A percentile compares a stretch with the other conserved stretches of the same genome.
Evolutionary conservation across 2,329 filamentous ascomycete genomes (phyloP).

Genomic region (Gremmenia infestans): DNA sequence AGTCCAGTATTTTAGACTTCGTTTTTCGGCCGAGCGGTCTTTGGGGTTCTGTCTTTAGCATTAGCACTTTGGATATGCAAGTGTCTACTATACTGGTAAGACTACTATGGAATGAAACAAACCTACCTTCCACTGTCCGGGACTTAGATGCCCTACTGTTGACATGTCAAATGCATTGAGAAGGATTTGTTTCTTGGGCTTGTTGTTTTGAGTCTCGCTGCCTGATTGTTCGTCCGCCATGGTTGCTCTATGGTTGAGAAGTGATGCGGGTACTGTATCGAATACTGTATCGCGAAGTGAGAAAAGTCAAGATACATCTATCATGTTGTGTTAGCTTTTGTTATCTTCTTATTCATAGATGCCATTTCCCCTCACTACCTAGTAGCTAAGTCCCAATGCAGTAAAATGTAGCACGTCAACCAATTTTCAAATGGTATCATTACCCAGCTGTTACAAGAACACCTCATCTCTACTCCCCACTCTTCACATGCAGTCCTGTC

Average conservation of each 20-base stretch:
- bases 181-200: slow-evolving; percentile 48
- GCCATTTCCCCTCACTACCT: too few relatives aligned
- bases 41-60: slow-evolving; percentile 45
- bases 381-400: too few relatives aligned
- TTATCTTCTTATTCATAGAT: too few relatives aligned
- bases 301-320: background rate
- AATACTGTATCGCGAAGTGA: background rate
- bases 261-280: background rate
- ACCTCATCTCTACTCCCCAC: background rate
- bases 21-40: slow-evolving; percentile 57
- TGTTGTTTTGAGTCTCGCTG: background rate
- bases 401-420: background rate
- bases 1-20: slow-evolving; percentile 58
- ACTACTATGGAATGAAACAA: slow-evolving; percentile 5
- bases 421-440: background rate
- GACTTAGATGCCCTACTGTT: slow-evolving; percentile 58
- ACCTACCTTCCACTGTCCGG: slow-evolving; percentile 61
- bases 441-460: too few relatives aligned
- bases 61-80: background rate
- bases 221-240: background rate
- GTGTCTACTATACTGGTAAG: too few relatives aligned
- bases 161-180: slow-evolving; percentile 64
- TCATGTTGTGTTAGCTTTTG: background rate
- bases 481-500: background rate
- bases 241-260: background rate